Conservation (phyloP, 2,329 filamentous ascomycete genomes). For the Lachnellula arida region DNA sequence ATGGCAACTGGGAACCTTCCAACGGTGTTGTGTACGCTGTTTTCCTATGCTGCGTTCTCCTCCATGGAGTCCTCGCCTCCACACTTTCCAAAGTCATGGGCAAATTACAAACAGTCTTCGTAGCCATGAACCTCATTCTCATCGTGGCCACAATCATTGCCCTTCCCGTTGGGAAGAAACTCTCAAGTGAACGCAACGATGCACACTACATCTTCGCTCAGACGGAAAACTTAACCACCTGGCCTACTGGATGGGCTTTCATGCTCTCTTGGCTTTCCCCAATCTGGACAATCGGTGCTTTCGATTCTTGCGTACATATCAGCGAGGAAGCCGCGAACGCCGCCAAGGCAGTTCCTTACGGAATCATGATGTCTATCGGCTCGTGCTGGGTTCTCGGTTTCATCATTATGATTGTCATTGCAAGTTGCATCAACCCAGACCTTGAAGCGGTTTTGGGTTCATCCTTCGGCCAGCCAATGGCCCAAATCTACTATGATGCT, state of each 20-base stretch:
- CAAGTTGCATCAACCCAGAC: conserved; percentile 51
- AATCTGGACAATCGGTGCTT: conserved; percentile 57
- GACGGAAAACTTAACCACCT: conserved; percentile 53
- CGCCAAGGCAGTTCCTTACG: conserved; percentile 52
- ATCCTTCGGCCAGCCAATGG: conserved; percentile 50
- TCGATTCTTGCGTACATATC: conserved; percentile 56
- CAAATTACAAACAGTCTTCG: conserved; percentile 52
- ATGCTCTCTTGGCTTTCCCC: conserved; percentile 57
- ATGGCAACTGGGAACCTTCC: conserved; percentile 51
- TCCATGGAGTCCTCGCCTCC: conserved; percentile 50
- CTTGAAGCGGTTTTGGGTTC: conserved; percentile 44
- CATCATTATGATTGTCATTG: conserved; percentile 52
- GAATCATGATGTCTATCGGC: conserved; percentile 54
- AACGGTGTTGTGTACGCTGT: conserved; percentile 53
- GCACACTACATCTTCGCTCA: conserved; percentile 50
- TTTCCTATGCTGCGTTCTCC: conserved; percentile 49
- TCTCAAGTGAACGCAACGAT: conserved; percentile 34
- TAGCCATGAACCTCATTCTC: conserved; percentile 51
- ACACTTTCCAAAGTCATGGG: conserved; percentile 52
- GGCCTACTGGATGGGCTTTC: conserved; percentile 54
- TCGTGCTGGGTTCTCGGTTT: conserved; percentile 53
- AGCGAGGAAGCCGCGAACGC: conserved; percentile 58
- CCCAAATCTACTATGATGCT: conserved; percentile 55
- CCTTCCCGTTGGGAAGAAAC: conserved; percentile 45
- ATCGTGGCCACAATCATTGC: conserved; percentile 52